These are phyloP conservation scores for Solanum piurae DNA, from an alignment of 257 asterid species.

Conservation along the genomic window DNA sequence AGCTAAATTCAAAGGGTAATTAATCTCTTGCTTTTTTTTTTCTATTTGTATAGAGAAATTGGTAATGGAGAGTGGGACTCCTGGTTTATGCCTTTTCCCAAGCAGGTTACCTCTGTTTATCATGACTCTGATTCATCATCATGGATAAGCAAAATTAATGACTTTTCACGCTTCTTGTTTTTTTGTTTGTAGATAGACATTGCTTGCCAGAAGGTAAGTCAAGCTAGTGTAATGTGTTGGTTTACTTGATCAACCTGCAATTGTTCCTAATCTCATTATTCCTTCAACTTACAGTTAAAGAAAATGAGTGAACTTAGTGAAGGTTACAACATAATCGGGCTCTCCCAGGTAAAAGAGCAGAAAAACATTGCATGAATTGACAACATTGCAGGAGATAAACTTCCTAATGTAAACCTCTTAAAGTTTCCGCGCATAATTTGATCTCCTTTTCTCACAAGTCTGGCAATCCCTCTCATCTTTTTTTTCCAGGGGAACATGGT, in stretches of 20 bases:
- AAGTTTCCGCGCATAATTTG: neutral
- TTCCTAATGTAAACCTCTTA: neutral
- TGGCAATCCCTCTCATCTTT: neutral
- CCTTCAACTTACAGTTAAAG: slow-evolving; percentile 51
- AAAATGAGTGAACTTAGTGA: slow-evolving; percentile 56
- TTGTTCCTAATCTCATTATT: neutral
- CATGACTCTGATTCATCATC: neutral
- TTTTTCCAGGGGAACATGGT: slow-evolving; percentile 67
- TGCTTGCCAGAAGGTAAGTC: slow-evolving; percentile 72
- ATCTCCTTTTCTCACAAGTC: neutral
- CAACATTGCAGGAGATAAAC: neutral
- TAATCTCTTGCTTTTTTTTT: neutral
- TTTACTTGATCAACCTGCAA: slow-evolving; percentile 13
- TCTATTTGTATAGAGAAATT: slow-evolving; percentile 50
- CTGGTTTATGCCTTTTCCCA: slow-evolving; percentile 66
- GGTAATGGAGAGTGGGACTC: slow-evolving; percentile 86
- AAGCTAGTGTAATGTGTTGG: slow-evolving; percentile 7
- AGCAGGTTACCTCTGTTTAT: slow-evolving; percentile 42
- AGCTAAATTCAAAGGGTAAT: neutral
- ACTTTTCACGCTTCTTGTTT: neutral
- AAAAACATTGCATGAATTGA: neutral
- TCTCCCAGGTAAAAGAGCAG: slow-evolving; percentile 61
- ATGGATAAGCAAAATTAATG: neutral
- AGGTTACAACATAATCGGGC: slow-evolving; percentile 69
- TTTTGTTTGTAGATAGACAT: slow-evolving; percentile 36